Evolutionary conservation across 106 monocot species (phyloP).

Genomic region (Dactylorhiza incarnata): DNA sequence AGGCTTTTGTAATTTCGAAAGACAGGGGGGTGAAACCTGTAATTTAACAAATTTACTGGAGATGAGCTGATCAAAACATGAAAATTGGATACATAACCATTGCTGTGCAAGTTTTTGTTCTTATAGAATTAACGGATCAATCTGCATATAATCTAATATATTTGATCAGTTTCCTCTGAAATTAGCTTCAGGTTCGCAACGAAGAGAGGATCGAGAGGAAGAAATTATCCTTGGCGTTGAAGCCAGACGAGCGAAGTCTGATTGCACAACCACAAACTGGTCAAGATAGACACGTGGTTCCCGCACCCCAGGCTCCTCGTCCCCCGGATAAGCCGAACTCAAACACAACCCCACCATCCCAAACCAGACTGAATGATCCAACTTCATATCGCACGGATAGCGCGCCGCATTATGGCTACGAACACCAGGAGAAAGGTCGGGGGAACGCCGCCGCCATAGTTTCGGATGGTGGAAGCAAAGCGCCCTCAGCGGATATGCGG

Average conservation of each 20-base stretch:
- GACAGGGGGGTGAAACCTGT: too few species aligned
- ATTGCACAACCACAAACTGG: conserved; percentile 15
- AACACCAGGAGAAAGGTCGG: conserved; percentile 26
- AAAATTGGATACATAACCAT: neutral
- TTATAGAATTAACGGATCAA: too few species aligned
- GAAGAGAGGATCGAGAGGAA: conserved; percentile 77
- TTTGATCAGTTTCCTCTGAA: neutral
- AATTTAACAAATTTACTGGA: too few species aligned
- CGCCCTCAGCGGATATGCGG: conserved; percentile 13
- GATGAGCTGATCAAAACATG: neutral
- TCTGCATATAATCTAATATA: neutral
- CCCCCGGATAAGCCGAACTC: conserved; percentile 20
- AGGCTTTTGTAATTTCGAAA: too few species aligned
- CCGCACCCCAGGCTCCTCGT: conserved; percentile 5
- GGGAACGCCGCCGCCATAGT: neutral
- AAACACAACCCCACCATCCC: conserved; percentile 10
- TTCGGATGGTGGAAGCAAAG: conserved; percentile 21
- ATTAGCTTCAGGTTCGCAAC: conserved; percentile 36
- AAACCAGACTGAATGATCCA: conserved; percentile 20
- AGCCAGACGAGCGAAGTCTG: conserved; percentile 15
- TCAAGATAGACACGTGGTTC: conserved; percentile 21
- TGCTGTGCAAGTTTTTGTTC: neutral
- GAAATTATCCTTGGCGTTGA: conserved; percentile 23
- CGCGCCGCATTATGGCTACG: conserved; percentile 12
- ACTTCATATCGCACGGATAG: conserved; percentile 18